phyloP scores from a whole-genome alignment of 768 basidiomycete species.

The Hysterangium stoloniferum region DNA sequence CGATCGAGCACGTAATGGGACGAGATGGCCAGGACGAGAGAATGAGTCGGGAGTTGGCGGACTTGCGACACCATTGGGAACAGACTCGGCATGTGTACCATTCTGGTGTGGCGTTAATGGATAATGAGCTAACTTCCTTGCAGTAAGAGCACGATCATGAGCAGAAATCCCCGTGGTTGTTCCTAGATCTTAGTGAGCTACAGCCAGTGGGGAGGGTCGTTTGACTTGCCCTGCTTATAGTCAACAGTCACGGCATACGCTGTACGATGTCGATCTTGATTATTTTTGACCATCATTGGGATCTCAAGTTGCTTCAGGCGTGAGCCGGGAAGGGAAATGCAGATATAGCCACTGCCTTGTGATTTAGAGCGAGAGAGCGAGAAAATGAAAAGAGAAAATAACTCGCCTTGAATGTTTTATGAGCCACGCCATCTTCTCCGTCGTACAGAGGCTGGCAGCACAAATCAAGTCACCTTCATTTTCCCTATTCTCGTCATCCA shows the following conservation, averaged over 20 bases:
- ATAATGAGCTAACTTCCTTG: conserved; percentile 64
- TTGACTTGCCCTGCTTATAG: conserved; percentile 68
- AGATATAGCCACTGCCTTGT: conserved; percentile 80
- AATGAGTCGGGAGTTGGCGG: conserved; percentile 60
- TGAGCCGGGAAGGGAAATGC: conserved; percentile 70
- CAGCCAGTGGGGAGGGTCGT: conserved; percentile 9
- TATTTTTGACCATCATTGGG: conserved; percentile 89
- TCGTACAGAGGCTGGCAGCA: conserved; percentile 74
- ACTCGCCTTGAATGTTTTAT: conserved; percentile 89
- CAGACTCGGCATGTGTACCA: not conserved
- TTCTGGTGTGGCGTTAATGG: conserved; percentile 4
- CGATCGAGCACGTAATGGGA: conserved; percentile 78
- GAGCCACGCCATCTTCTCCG: conserved; percentile 99
- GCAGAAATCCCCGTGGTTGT: conserved; percentile 97
- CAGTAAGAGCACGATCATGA: conserved; percentile 86
- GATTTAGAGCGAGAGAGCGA: conserved; percentile 14
- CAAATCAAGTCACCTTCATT: conserved; percentile 97
- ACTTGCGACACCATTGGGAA: conserved; percentile 11
- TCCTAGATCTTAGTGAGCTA: conserved; percentile 34
- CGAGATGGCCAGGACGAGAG: conserved; percentile 90
- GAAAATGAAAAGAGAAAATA: not conserved
- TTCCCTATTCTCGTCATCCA: conserved; percentile 94
- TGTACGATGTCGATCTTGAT: conserved; percentile 86
- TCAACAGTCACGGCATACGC: conserved; percentile 97
- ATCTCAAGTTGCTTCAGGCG: conserved; percentile 73